These are phyloP conservation scores for Quercus ilex DNA, from an alignment of 306 rosid species.

Conservation along the genomic window DNA sequence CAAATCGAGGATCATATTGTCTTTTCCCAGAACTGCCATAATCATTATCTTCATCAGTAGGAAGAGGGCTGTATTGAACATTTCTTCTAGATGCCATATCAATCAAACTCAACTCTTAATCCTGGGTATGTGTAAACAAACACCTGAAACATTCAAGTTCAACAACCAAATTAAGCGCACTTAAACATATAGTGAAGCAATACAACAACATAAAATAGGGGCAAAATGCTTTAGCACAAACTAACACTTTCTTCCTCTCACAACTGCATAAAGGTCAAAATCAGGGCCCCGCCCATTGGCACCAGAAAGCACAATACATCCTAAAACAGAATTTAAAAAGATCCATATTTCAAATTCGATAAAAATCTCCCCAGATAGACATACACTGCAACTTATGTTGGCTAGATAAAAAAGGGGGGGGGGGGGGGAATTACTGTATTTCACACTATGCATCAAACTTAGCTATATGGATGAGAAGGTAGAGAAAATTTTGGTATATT, in stretches of 20 bases:
- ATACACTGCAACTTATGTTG: background rate
- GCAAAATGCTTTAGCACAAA: background rate
- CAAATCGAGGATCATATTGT: slow-evolving; percentile 79
- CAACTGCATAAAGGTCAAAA: background rate
- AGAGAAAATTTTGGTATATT: background rate
- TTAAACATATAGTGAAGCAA: background rate
- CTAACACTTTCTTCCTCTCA: background rate
- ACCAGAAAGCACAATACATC: background rate
- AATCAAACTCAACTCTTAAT: background rate
- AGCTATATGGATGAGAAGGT: background rate
- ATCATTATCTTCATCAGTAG: slow-evolving; percentile 51
- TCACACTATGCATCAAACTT: background rate
- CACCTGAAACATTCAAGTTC: background rate
- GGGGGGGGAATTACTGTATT: background rate
- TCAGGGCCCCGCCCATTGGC: background rate
- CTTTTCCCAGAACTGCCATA: slow-evolving; percentile 27
- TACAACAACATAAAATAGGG: background rate
- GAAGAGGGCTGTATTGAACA: background rate
- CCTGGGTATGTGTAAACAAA: background rate
- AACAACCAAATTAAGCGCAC: background rate
- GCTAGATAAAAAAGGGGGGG: background rate
- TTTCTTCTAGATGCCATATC: slow-evolving; percentile 2
- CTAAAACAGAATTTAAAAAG: background rate
- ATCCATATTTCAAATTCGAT: background rate
- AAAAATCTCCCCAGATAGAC: background rate